A percentile compares a stretch with the other conserved stretches of the same genome.
These are phyloP conservation scores for Hypholoma sublateritium DNA, from an alignment of 768 basidiomycete species.

Conservation along the genomic window DNA sequence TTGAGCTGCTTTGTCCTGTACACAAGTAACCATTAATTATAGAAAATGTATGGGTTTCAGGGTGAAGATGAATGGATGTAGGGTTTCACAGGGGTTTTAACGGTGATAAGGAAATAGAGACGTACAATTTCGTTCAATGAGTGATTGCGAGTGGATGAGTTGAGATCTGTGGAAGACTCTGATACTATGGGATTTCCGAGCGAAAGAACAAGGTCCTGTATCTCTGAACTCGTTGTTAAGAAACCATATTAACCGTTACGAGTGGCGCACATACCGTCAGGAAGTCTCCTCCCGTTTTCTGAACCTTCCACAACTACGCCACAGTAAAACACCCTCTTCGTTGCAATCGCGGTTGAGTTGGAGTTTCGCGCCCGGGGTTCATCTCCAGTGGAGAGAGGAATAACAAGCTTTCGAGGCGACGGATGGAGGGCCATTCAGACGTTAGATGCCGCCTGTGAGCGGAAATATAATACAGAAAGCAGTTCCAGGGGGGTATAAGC, in stretches of 20 bases:
- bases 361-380: constrained; percentile 47
- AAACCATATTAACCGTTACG: constrained; percentile 4
- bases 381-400: constrained; percentile 69
- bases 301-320: constrained; percentile 88
- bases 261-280: constrained; percentile 50
- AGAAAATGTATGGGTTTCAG: not conserved
- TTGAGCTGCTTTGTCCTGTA: constrained; percentile 39
- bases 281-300: constrained; percentile 65
- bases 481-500: constrained; percentile 5
- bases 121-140: constrained; percentile 44
- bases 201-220: constrained; percentile 76
- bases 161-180: constrained; percentile 47
- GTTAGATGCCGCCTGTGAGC: constrained; percentile 1
- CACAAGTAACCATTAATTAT: not conserved
- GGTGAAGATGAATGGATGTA: not conserved
- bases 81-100: not conserved
- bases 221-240: constrained; percentile 45
- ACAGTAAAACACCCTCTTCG: constrained; percentile 84
- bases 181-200: constrained; percentile 66
- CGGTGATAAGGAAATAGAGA: constrained; percentile 4
- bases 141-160: constrained; percentile 41
- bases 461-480: constrained; percentile 6
- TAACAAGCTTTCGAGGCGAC: constrained; percentile 70
- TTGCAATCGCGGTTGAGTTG: constrained; percentile 44
- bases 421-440: constrained; percentile 58